Evolutionary conservation across 2,329 filamentous ascomycete species (phyloP).

Genomic region (Talaromyces sp.): DNA sequence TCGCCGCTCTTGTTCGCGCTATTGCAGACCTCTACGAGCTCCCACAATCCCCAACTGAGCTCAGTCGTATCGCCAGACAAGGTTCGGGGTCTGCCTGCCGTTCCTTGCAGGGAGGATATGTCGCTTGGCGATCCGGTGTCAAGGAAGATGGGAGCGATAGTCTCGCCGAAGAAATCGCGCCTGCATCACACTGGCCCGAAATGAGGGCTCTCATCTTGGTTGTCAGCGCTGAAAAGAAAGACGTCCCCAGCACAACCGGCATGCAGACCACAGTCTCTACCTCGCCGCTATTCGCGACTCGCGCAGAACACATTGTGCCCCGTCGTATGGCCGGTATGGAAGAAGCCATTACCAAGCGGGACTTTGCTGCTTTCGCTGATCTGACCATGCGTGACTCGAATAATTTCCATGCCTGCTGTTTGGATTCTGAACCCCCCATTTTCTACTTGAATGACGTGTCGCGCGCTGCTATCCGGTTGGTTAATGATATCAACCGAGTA

Average conservation of each 20-base stretch:
- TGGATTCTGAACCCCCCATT: slow-evolving; percentile 94
- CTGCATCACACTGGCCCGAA: slow-evolving; percentile 85
- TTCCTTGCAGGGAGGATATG: slow-evolving; percentile 89
- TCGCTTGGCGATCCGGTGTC: slow-evolving; percentile 82
- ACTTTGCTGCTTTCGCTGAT: slow-evolving; percentile 82
- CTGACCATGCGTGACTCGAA: slow-evolving; percentile 97
- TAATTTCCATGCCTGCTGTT: slow-evolving; percentile 89
- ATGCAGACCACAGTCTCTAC: slow-evolving; percentile 97
- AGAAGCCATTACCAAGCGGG: slow-evolving; percentile 66
- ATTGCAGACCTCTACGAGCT: slow-evolving; percentile 90
- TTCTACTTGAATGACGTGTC: slow-evolving; percentile 98
- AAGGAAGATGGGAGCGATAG: slow-evolving; percentile 78
- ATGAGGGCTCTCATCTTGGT: slow-evolving; percentile 93
- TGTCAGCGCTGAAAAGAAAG: slow-evolving; percentile 90
- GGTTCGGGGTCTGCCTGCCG: slow-evolving; percentile 93
- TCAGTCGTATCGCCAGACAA: slow-evolving; percentile 85
- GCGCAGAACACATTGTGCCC: slow-evolving; percentile 72
- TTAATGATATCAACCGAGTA: slow-evolving; percentile 79
- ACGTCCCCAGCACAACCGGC: slow-evolving; percentile 82
- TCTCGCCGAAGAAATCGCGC: slow-evolving; percentile 79
- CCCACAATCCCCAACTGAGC: slow-evolving; percentile 70
- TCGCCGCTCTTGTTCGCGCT: slow-evolving; percentile 64
- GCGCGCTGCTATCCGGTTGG: slow-evolving; percentile 76
- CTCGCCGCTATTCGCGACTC: slow-evolving; percentile 75
- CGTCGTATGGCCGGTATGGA: slow-evolving; percentile 80